Conservation (phyloP, 495 filamentous ascomycete species). For the Peziza echinospora region DNA sequence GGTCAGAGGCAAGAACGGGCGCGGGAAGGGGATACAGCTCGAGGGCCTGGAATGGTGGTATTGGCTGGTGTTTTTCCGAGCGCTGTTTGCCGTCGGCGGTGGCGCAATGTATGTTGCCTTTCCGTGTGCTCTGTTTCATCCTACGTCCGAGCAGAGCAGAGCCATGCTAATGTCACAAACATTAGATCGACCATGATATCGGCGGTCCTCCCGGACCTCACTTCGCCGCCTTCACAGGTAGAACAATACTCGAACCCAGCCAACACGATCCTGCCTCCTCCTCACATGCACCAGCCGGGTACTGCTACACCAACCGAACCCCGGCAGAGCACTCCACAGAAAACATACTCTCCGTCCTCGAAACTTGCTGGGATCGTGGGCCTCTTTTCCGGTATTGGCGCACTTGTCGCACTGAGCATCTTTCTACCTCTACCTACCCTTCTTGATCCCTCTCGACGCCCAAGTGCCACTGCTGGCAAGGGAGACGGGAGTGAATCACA, state of each 20-base stretch:
- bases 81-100: conserved; percentile 76
- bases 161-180: neutral
- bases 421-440: conserved; percentile 74
- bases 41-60: neutral
- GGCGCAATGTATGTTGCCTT: conserved; percentile 44
- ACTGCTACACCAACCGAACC: conserved; percentile 5
- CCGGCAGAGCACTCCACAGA: conserved; percentile 12
- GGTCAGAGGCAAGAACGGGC: neutral
- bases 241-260: conserved; percentile 1
- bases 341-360: conserved; percentile 22
- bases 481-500: too few relatives aligned
- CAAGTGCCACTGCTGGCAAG: conserved; percentile 33
- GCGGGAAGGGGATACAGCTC: neutral
- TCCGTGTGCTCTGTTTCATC: too few relatives aligned
- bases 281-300: conserved; percentile 5
- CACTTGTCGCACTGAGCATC: conserved; percentile 53
- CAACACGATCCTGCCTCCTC: neutral
- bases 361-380: conserved; percentile 71
- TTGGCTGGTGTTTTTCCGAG: conserved; percentile 57
- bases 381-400: conserved; percentile 77
- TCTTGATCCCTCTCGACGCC: conserved; percentile 34
- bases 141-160: too few relatives aligned
- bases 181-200: conserved; percentile 81
- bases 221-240: conserved; percentile 18
- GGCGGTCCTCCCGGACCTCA: conserved; percentile 74